These are phyloP conservation scores for Melaleuca alternifolia DNA, from an alignment of 345 rosid species.

Conservation along the genomic window DNA sequence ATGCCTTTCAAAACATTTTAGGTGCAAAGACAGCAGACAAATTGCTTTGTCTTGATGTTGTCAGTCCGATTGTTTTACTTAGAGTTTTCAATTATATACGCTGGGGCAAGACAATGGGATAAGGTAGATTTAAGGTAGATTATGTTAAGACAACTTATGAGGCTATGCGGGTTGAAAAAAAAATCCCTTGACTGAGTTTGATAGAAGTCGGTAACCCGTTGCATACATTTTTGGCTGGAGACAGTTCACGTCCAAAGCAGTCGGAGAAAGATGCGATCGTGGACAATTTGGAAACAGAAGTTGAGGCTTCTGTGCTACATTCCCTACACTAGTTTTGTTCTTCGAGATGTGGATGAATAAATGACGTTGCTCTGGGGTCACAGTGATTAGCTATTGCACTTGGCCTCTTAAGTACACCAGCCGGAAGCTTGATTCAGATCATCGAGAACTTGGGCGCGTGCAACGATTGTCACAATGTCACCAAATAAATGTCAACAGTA, in stretches of 20 bases:
- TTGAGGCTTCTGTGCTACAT: slow-evolving; percentile 6
- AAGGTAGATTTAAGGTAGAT: slow-evolving; percentile 15
- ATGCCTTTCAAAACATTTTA: no score
- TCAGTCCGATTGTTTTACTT: slow-evolving; percentile 10
- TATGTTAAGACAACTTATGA: slow-evolving; percentile 17
- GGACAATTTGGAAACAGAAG: slow-evolving; percentile 12
- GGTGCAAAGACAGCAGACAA: slow-evolving; percentile 9
- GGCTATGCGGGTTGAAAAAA: slow-evolving; percentile 4
- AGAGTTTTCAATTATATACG: slow-evolving; percentile 16
- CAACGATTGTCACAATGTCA: slow-evolving; percentile 16
- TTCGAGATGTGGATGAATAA: slow-evolving; percentile 11
- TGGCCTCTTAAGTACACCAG: slow-evolving; percentile 13
- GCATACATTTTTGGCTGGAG: slow-evolving; percentile 17
- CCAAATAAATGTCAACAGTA: slow-evolving; percentile 12
- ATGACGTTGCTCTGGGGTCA: slow-evolving; percentile 16
- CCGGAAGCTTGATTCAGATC: slow-evolving; percentile 18
- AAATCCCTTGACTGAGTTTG: slow-evolving; percentile 11
- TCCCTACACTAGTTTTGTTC: slow-evolving; percentile 21
- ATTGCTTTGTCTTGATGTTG: slow-evolving; percentile 7
- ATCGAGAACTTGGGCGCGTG: slow-evolving; percentile 21
- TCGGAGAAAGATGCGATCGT: slow-evolving; percentile 2
- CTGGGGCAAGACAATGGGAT: slow-evolving; percentile 13
- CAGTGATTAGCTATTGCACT: slow-evolving; percentile 21
- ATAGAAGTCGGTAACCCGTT: slow-evolving; percentile 14
- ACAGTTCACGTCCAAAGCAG: slow-evolving; percentile 13